Evolutionary conservation across 169 alveolate genomes (phyloP).

Genomic region (Eimeria acervulina): DNA sequence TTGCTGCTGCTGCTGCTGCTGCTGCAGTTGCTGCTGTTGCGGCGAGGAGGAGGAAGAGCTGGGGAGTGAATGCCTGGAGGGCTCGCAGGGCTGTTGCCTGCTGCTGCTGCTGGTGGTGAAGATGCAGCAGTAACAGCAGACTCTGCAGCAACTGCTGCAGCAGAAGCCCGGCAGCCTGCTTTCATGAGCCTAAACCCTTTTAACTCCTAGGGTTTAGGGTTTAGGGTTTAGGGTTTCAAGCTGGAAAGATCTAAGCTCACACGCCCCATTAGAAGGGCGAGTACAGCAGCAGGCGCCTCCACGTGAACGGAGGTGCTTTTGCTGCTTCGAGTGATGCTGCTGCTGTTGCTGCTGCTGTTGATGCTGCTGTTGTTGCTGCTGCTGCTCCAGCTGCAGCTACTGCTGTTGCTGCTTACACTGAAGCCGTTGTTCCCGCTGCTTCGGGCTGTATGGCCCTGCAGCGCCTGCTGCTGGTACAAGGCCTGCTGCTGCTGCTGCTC

Average conservation of each 20-base stretch:
- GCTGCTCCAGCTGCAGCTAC: neutral
- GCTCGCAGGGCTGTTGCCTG: neutral
- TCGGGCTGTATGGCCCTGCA: neutral
- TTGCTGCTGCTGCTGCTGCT: constrained; percentile 51
- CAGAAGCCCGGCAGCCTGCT: constrained; percentile 52
- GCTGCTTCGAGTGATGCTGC: neutral
- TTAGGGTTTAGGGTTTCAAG: constrained; percentile 49
- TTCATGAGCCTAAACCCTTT: constrained; percentile 58
- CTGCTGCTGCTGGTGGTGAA: constrained; percentile 56
- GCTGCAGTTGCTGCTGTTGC: neutral
- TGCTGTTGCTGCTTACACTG: constrained; percentile 15
- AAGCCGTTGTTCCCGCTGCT: constrained; percentile 4
- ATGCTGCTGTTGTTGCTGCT: neutral
- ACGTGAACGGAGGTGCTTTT: neutral
- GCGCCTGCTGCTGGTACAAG: neutral
- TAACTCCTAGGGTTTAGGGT: constrained; percentile 32
- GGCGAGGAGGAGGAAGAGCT: constrained; percentile 46
- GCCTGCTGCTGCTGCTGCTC: constrained; percentile 43
- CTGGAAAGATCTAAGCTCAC: neutral
- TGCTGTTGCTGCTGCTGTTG: constrained; percentile 7
- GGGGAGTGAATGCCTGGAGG: neutral
- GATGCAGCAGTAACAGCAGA: constrained; percentile 20
- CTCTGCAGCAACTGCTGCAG: constrained; percentile 67
- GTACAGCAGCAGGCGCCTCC: neutral
- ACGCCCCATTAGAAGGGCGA: constrained; percentile 9